Evolutionary conservation across 202 grass and related monocot genomes (phyloP), one percentile per base, ranked within the genome.

Genomic region (Setaria viridis): DNA sequence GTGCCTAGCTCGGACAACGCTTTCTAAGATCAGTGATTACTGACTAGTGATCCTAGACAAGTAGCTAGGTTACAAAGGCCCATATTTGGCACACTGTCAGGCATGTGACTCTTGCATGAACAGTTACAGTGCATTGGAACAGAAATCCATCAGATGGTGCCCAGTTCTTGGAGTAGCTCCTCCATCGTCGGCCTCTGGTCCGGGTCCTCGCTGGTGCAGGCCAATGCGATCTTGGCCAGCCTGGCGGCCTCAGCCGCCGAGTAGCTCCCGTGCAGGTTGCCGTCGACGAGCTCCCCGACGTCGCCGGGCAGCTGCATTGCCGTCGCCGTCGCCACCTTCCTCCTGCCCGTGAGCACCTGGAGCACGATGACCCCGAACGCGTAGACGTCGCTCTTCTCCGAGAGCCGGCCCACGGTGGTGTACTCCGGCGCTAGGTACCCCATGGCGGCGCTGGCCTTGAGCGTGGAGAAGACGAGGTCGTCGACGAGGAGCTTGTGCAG

Each of bases 391-490:
- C 93, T 99, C 87, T 95, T 95, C 81, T 99, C 93, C 0, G 93
- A 88, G 88, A 99, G 88, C 49, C 93, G 90, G 4, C 96, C 96
- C 3, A 89, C 84, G 11, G 88, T 94, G 48, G 93, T 86, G 82
- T 99, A 99, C 87, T 99, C 96, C 0, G 96, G 96, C 19, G 96
- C 93, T 32, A 99, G 80, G 94, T 94, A 99, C 12, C 96, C 96
- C 96, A 99, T 99, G 87, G 96, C 96, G 10, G 96, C 96, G n/a
- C 96, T 99, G 20, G 86, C 85, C 83, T 99, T 99, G 80, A 99
- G 88, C 76, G 86, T 89, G 10, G 91, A 92, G 89, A 95, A 99
- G 25, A 99, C 88, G 13, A 90, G 84, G 80, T 99, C 96, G 49
- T 99, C 96, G 0, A 94, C 93, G 21, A 99, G 88, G 55, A 99